phyloP scores from a whole-genome alignment of 2,329 filamentous ascomycete genomes.

The Diatrype stigma region DNA sequence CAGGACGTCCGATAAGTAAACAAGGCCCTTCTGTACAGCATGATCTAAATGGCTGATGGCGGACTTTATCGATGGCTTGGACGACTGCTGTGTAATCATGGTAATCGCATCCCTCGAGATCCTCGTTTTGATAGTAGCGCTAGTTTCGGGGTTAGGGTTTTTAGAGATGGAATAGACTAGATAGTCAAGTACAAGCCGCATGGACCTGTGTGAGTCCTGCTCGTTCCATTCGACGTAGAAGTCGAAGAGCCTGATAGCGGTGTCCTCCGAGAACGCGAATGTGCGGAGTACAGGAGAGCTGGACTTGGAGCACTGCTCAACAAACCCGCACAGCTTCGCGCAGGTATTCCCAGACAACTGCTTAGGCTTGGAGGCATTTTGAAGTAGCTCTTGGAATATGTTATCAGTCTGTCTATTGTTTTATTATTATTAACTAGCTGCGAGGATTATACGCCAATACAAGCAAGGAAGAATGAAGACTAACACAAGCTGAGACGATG shows the following conservation, averaged over 20 bases:
- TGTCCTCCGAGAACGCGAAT: conserved; percentile 49
- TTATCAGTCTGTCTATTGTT: conserved; percentile 29
- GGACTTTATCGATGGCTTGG: conserved; percentile 64
- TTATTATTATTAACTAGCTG: conserved; percentile 4
- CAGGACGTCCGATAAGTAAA: conserved; percentile 44
- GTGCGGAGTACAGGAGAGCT: conserved; percentile 33
- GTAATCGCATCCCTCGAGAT: conserved; percentile 52
- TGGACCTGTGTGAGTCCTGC: conserved; percentile 59
- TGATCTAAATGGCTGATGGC: conserved; percentile 64
- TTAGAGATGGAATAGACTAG: conserved; percentile 46
- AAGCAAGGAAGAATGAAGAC: conserved; percentile 7
- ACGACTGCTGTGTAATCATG: conserved; percentile 56
- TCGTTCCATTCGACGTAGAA: conserved; percentile 67
- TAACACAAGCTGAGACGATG: conserved; percentile 21
- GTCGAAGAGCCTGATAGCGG: conserved; percentile 49
- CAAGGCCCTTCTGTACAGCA: conserved; percentile 57
- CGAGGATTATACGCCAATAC: conserved; percentile 7
- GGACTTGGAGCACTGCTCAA: conserved; percentile 56
- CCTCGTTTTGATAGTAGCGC: conserved; percentile 35
- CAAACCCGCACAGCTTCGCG: conserved; percentile 57
- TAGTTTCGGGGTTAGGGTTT: conserved; percentile 41
- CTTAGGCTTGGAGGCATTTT: conserved; percentile 48
- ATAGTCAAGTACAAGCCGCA: conserved; percentile 59
- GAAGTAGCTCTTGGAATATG: conserved; percentile 45
- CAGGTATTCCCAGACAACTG: conserved; percentile 54